Conservation (phyloP, 768 basidiomycete species). For the Phylloporus arenicola region DNA sequence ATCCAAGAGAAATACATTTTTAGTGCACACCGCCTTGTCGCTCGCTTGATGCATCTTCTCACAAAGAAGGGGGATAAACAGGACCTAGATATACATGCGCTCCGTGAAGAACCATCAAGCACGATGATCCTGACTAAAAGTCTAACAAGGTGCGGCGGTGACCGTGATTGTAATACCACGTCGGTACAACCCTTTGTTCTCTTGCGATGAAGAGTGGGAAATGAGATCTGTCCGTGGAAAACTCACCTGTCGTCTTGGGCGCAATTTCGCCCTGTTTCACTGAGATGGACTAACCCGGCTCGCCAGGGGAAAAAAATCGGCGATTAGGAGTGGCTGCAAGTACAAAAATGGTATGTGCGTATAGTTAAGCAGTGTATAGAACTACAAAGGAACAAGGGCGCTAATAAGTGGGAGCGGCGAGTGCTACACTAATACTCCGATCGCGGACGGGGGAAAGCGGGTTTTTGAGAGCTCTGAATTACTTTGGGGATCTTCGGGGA, state of each 20-base stretch:
- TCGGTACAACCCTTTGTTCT: slow-evolving; percentile 10
- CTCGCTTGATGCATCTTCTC: slow-evolving; percentile 11
- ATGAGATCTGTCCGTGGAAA: slow-evolving; percentile 8
- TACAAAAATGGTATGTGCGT: slow-evolving; percentile 17
- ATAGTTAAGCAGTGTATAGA: slow-evolving; percentile 19
- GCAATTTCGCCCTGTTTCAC: slow-evolving; percentile 2
- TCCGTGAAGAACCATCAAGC: slow-evolving; percentile 9
- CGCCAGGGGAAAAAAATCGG: not conserved
- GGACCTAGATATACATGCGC: slow-evolving; percentile 3
- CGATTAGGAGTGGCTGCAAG: slow-evolving; percentile 18
- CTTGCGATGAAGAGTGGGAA: slow-evolving; percentile 10
- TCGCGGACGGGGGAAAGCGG: slow-evolving; percentile 13
- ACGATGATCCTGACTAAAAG: slow-evolving; percentile 22
- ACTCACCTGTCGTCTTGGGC: not conserved
- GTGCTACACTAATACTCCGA: slow-evolving; percentile 22
- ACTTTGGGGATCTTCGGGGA: slow-evolving; percentile 24
- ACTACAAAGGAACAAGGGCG: slow-evolving; percentile 17
- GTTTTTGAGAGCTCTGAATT: slow-evolving; percentile 13
- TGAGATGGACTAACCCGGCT: slow-evolving; percentile 4
- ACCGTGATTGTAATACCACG: slow-evolving; percentile 10
- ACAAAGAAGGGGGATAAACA: slow-evolving; percentile 15
- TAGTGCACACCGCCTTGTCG: slow-evolving; percentile 22
- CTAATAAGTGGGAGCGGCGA: slow-evolving; percentile 11
- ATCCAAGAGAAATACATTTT: slow-evolving; percentile 20
- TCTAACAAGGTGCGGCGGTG: slow-evolving; percentile 16